phyloP scores from a whole-genome alignment of 139 green algal species.

The Tetratostichococcus sp. region DNA sequence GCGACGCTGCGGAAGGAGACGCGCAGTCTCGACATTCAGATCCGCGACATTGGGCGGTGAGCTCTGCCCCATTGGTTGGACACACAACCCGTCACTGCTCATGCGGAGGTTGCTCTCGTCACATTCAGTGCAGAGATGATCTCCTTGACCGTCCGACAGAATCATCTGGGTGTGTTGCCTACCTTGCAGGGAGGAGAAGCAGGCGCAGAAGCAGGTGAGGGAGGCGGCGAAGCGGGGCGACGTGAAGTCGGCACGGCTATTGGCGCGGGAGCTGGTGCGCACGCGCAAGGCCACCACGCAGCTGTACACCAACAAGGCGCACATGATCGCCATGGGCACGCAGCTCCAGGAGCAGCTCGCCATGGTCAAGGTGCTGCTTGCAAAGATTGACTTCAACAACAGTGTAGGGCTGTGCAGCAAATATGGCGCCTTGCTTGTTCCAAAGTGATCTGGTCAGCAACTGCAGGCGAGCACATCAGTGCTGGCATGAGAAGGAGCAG shows the following conservation, averaged over 20 bases:
- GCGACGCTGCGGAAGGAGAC: neutral
- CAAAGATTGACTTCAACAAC: neutral
- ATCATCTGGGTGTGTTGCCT: too few species aligned
- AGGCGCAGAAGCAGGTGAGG: slow-evolving; percentile 64
- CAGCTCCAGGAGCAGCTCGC: slow-evolving; percentile 78
- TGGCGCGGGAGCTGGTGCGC: slow-evolving; percentile 77
- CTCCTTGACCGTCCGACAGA: too few species aligned
- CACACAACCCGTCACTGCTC: too few species aligned
- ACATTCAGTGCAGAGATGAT: too few species aligned
- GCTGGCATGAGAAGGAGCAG: neutral
- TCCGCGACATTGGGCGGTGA: neutral
- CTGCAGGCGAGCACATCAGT: too few species aligned
- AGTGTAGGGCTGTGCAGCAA: too few species aligned
- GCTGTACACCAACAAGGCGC: slow-evolving; percentile 81
- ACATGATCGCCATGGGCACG: slow-evolving; percentile 68
- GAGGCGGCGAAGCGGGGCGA: slow-evolving; percentile 79
- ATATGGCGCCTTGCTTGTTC: too few species aligned
- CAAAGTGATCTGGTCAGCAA: too few species aligned
- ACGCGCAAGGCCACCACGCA: slow-evolving; percentile 50
- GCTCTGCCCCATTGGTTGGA: too few species aligned
- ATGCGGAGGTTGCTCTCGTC: too few species aligned
- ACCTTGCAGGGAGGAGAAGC: slow-evolving; percentile 67
- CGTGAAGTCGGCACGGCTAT: slow-evolving; percentile 47
- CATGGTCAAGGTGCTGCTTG: slow-evolving; percentile 20
- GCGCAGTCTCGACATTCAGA: neutral